Percentiles rank a stretch among this genome's conserved stretches.
These are phyloP conservation scores for Arachis stenosperma DNA, from an alignment of 306 rosid genomes.

Conservation along the genomic window DNA sequence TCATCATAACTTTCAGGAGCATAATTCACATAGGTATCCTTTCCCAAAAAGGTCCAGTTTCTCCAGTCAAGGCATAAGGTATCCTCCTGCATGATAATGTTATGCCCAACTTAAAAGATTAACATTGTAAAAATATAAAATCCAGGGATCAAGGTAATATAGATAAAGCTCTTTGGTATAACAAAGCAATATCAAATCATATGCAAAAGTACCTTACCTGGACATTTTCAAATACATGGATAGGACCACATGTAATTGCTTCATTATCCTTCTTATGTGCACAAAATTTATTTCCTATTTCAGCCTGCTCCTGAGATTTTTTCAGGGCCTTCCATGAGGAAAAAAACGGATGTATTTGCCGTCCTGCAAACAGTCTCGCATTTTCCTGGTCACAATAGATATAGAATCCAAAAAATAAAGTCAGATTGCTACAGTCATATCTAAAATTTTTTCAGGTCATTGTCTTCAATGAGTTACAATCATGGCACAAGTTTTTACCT, in stretches of 20 bases:
- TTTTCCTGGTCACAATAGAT: constrained; percentile 67
- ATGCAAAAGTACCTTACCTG: constrained; percentile 48
- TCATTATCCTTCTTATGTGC: constrained; percentile 39
- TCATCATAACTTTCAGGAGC: constrained; percentile 51
- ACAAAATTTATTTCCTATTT: constrained; percentile 37
- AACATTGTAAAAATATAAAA: constrained; percentile 30
- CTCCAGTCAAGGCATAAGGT: constrained; percentile 57
- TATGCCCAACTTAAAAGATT: constrained; percentile 29
- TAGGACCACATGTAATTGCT: constrained; percentile 51
- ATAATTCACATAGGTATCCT: constrained; percentile 18
- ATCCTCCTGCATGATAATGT: constrained; percentile 62
- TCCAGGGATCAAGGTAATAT: constrained; percentile 12
- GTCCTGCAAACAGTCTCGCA: constrained; percentile 74
- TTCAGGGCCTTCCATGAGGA: constrained; percentile 55
- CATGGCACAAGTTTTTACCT: background rate
- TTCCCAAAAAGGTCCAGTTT: constrained; percentile 66
- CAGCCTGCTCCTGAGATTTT: constrained; percentile 53
- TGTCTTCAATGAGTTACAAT: background rate
- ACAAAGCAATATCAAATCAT: constrained; percentile 21
- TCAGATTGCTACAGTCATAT: background rate
- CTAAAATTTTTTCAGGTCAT: constrained; percentile 11
- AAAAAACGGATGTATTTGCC: constrained; percentile 79
- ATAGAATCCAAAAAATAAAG: background rate
- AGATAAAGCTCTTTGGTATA: background rate
- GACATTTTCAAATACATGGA: constrained; percentile 75